These are phyloP conservation scores for Kingdonia uniflora DNA, from an alignment of 164 flowering plant genomes.

Conservation along the genomic window DNA sequence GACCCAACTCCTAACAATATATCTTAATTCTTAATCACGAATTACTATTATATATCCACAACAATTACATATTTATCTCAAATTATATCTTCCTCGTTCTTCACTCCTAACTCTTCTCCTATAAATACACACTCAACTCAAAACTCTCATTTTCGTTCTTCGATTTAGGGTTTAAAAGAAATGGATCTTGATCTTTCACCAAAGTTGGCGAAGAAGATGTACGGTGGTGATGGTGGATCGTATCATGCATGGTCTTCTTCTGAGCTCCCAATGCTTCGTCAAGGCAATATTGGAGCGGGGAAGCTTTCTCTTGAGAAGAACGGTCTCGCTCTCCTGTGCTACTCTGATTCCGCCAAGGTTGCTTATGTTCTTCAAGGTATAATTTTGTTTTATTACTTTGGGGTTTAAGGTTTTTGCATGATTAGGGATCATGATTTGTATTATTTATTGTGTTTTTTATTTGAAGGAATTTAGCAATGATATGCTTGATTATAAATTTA, in stretches of 20 bases:
- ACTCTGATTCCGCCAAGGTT: constrained; percentile 78
- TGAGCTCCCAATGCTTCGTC: constrained; percentile 62
- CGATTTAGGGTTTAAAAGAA: background rate
- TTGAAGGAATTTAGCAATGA: too few species aligned
- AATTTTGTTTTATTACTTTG: background rate
- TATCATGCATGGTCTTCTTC: constrained; percentile 56
- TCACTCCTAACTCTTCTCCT: too few species aligned
- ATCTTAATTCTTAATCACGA: too few species aligned
- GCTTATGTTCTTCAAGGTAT: constrained; percentile 82
- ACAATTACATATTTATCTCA: too few species aligned
- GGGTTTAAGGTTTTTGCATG: background rate
- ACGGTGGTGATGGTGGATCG: constrained; percentile 59
- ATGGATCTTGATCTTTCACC: constrained; percentile 76
- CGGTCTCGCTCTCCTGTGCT: constrained; percentile 69
- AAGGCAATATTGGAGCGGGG: constrained; percentile 74
- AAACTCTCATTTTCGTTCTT: background rate
- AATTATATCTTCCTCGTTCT: too few species aligned
- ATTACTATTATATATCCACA: too few species aligned
- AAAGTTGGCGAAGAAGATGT: constrained; percentile 36
- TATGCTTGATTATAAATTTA: too few species aligned
- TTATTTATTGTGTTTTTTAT: too few species aligned
- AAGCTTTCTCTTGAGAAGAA: constrained; percentile 45
- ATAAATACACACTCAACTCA: too few species aligned
- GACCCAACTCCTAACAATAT: too few species aligned
- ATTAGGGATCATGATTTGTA: background rate